Evolutionary conservation across 345 rosid species (phyloP).

Genomic region (Barbarea vulgaris): DNA sequence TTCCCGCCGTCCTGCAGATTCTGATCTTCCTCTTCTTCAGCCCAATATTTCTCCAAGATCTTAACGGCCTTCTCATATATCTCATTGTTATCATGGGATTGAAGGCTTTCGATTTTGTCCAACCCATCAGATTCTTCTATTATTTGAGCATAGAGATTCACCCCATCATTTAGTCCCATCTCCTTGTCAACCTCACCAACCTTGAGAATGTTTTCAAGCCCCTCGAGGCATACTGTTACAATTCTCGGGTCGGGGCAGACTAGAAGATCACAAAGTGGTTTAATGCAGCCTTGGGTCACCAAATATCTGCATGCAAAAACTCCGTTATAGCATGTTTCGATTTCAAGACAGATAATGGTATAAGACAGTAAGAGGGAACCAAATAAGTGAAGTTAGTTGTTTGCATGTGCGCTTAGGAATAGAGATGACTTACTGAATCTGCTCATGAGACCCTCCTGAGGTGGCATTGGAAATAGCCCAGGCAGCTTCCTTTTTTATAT

Average conservation of each 20-base stretch:
- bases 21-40: conserved; percentile 69
- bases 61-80: conserved; percentile 84
- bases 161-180: conserved; percentile 54
- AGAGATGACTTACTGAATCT: conserved; percentile 61
- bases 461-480: conserved; percentile 93
- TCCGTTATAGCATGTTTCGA: conserved; percentile 17
- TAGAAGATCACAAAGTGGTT: conserved; percentile 84
- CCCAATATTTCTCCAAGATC: conserved; percentile 81
- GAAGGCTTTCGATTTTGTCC: conserved; percentile 81
- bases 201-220: conserved; percentile 81
- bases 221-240: conserved; percentile 86
- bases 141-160: conserved; percentile 65
- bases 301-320: conserved; percentile 53
- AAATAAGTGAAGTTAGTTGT: conserved; percentile 26
- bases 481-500: conserved; percentile 88
- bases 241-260: conserved; percentile 79
- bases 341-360: conserved; percentile 5
- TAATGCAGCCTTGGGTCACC: conserved; percentile 76
- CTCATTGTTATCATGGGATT: conserved; percentile 79
- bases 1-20: conserved; percentile 44
- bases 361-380: conserved; percentile 7
- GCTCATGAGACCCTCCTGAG: conserved; percentile 85
- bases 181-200: conserved; percentile 82
- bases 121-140: conserved; percentile 76
- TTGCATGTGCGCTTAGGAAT: conserved; percentile 8